Evolutionary conservation across 83 land plant species (phyloP).

Genomic region (Picea abies): DNA sequence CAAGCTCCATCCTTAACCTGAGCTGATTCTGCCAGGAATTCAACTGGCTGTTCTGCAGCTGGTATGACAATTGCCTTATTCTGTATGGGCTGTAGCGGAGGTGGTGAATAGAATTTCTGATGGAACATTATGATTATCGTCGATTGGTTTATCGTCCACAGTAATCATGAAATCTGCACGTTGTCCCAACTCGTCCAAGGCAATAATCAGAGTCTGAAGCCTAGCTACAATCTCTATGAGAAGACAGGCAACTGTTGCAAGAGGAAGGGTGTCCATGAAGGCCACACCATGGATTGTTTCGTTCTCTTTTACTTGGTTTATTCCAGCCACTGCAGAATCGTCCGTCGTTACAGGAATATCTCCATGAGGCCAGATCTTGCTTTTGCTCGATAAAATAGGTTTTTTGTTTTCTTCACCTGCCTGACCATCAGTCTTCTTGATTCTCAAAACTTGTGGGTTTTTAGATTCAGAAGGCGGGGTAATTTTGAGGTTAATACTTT

Average conservation of each 20-base stretch:
- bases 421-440: too few species aligned
- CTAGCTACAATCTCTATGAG: conserved; percentile 32
- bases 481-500: too few species aligned
- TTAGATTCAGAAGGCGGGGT: too few species aligned
- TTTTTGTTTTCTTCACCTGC: background rate
- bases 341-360: conserved; percentile 22
- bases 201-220: conserved; percentile 21
- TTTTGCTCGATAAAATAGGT: background rate
- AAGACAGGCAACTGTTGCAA: conserved; percentile 32
- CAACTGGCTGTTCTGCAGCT: too few species aligned
- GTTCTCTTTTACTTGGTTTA: background rate
- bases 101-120: too few species aligned
- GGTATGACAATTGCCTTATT: too few species aligned
- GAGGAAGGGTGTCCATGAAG: conserved; percentile 21
- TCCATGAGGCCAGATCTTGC: too few species aligned
- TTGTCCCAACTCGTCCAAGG: conserved; percentile 33
- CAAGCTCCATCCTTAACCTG: background rate
- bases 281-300: background rate
- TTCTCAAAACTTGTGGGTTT: too few species aligned
- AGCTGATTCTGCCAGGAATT: background rate
- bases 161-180: conserved; percentile 22
- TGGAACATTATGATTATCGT: too few species aligned
- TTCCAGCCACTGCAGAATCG: conserved; percentile 8
- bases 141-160: background rate
- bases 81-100: too few species aligned